These are phyloP conservation scores for Ambrosiella cleistominuta DNA, from an alignment of 2,329 filamentous ascomycete species.

Conservation along the genomic window DNA sequence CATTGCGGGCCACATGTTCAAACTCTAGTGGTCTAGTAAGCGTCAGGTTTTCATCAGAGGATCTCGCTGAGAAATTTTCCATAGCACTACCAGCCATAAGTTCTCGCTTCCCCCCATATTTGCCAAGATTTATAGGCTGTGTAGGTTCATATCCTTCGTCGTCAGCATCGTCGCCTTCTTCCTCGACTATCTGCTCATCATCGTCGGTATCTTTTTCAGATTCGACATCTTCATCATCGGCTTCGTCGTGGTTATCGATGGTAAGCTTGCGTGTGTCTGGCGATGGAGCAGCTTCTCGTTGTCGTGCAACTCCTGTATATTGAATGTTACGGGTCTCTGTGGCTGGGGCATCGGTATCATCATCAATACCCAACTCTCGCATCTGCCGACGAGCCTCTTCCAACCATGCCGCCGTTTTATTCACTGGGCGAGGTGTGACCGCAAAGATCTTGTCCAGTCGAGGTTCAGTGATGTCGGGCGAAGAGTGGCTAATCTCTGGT, in stretches of 20 bases:
- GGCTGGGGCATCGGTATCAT: constrained; percentile 2
- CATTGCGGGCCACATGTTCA: constrained; percentile 5
- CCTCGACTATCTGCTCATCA: background rate
- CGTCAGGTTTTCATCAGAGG: background rate
- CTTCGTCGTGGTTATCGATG: background rate
- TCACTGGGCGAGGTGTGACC: background rate
- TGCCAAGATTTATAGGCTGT: constrained; percentile 2
- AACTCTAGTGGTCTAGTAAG: background rate
- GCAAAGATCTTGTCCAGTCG: constrained; percentile 3
- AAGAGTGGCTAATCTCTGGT: constrained; percentile 11
- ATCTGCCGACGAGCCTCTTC: constrained; percentile 8
- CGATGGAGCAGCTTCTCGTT: background rate
- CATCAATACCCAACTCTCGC: constrained; percentile 10
- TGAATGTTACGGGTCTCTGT: background rate
- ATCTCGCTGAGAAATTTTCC: background rate
- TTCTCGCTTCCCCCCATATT: background rate
- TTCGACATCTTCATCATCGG: background rate
- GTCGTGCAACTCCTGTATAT: background rate
- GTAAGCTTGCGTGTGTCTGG: background rate
- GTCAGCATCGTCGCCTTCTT: background rate
- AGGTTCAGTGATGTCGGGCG: constrained; percentile 5
- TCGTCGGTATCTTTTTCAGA: constrained; percentile 3
- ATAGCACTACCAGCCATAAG: background rate
- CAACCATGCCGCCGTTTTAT: constrained; percentile 10
- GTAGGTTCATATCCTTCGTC: constrained; percentile 10